These are phyloP conservation scores for Beauveria bassiana DNA, from an alignment of 2,329 filamentous ascomycete genomes.

Conservation along the genomic window DNA sequence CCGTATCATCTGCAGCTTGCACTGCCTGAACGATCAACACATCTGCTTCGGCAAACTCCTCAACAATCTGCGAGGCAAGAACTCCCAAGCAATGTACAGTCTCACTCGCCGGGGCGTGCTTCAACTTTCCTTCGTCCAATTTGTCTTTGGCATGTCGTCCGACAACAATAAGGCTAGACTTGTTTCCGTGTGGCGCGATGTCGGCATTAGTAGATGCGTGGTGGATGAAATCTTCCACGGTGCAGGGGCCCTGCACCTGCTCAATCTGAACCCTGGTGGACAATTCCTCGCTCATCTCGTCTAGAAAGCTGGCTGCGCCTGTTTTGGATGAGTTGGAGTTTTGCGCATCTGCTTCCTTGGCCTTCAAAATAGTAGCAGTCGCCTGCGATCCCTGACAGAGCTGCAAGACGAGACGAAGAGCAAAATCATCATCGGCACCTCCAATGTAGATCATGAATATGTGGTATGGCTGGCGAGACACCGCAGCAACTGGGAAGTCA, in stretches of 20 bases:
- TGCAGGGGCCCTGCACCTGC: slow-evolving; percentile 11
- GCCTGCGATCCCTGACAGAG: slow-evolving; percentile 72
- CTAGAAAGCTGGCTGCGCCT: slow-evolving; percentile 12
- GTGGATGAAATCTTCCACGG: slow-evolving; percentile 18
- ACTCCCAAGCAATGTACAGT: slow-evolving; percentile 17
- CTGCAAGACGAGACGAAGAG: slow-evolving; percentile 74
- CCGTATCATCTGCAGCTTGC: not conserved
- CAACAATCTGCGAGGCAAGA: slow-evolving; percentile 18
- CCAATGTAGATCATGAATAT: slow-evolving; percentile 85
- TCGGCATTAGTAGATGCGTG: slow-evolving; percentile 13
- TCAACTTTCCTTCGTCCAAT: slow-evolving; percentile 18
- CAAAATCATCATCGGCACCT: slow-evolving; percentile 71
- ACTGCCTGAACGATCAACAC: slow-evolving; percentile 20
- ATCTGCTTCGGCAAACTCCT: slow-evolving; percentile 18
- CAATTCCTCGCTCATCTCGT: slow-evolving; percentile 10
- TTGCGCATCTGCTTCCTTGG: not conserved
- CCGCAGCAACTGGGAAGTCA: slow-evolving; percentile 50
- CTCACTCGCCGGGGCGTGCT: slow-evolving; percentile 14
- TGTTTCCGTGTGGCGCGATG: not conserved
- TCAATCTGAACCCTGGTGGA: slow-evolving; percentile 17
- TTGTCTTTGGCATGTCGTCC: slow-evolving; percentile 15
- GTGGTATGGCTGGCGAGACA: slow-evolving; percentile 66
- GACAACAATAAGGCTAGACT: slow-evolving; percentile 18
- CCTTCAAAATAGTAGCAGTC: slow-evolving; percentile 61
- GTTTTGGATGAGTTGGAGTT: slow-evolving; percentile 3